These are phyloP conservation scores for Mucor saturninus DNA, from an alignment of 371 early-diverging fungal genomes.

Conservation along the genomic window DNA sequence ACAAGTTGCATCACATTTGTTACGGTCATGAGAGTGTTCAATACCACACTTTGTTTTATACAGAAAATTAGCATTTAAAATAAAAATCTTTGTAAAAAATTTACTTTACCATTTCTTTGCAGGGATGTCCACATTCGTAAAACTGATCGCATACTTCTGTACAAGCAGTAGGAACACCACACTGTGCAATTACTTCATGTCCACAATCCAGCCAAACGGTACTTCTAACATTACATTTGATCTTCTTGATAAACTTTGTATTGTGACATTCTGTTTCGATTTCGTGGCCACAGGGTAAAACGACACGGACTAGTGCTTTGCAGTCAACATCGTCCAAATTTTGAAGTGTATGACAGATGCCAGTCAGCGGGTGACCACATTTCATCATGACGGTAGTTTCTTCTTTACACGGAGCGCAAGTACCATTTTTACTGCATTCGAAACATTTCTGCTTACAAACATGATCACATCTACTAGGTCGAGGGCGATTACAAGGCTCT, in stretches of 20 bases:
- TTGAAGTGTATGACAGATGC: slow-evolving; percentile 2
- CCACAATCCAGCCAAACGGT: slow-evolving; percentile 31
- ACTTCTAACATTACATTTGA: slow-evolving; percentile 9
- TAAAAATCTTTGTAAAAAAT: no score
- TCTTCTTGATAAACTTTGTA: background rate
- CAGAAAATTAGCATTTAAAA: no score
- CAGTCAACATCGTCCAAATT: slow-evolving; percentile 1
- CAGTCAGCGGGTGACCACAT: slow-evolving; percentile 32
- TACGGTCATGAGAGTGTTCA: slow-evolving; percentile 36
- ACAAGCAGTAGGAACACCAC: slow-evolving; percentile 19
- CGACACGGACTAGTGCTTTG: background rate
- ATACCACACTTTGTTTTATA: slow-evolving; percentile 35
- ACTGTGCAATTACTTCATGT: slow-evolving; percentile 17
- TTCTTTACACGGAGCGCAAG: slow-evolving; percentile 41
- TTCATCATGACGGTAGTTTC: background rate
- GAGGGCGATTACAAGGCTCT: slow-evolving; percentile 33
- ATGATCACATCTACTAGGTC: slow-evolving; percentile 37
- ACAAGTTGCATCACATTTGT: slow-evolving; percentile 39
- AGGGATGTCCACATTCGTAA: slow-evolving; percentile 27
- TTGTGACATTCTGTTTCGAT: slow-evolving; percentile 18
- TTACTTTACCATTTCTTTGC: slow-evolving; percentile 19
- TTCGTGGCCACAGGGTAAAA: slow-evolving; percentile 7
- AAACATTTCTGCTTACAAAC: slow-evolving; percentile 39
- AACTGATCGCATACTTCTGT: slow-evolving; percentile 5
- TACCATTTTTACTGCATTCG: slow-evolving; percentile 26